A percentile compares a stretch with the other conserved stretches of the same genome.
phyloP scores from a whole-genome alignment of 306 rosid species.

The Fragaria vesca region DNA sequence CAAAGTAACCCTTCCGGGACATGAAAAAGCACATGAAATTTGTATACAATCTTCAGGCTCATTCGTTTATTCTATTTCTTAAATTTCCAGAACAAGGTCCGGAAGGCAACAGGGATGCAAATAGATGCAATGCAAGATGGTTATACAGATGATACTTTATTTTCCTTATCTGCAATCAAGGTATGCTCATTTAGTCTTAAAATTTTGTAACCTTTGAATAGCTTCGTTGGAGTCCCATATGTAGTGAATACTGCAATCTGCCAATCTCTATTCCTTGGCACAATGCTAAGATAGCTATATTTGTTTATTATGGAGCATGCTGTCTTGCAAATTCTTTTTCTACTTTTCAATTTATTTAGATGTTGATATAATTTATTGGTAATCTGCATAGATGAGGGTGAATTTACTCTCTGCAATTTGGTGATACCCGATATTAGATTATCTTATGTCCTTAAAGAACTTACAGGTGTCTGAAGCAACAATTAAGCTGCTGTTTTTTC shows the following conservation, averaged over 20 bases:
- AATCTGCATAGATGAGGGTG: not conserved
- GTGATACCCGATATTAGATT: not conserved
- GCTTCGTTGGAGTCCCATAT: not conserved
- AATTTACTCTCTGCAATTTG: not conserved
- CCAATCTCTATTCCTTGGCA: not conserved
- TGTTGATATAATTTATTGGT: not conserved
- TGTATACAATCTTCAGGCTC: constrained; percentile 1
- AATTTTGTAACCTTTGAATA: not conserved
- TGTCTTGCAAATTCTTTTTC: not conserved
- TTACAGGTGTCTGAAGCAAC: not conserved
- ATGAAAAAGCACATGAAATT: not conserved
- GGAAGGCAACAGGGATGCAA: constrained; percentile 88
- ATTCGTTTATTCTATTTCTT: constrained; percentile 21
- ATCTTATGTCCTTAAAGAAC: not conserved
- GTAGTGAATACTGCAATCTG: not conserved
- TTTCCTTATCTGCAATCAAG: constrained; percentile 88
- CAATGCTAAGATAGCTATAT: not conserved
- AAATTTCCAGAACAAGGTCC: constrained; percentile 65
- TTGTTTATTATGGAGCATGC: not conserved
- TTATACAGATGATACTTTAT: constrained; percentile 67
- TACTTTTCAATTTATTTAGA: not conserved
- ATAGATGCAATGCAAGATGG: constrained; percentile 77
- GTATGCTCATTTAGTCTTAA: constrained; percentile 30
- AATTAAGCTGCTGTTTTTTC: not conserved
- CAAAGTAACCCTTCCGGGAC: not conserved